phyloP scores from a whole-genome alignment of 352 stramenopile species.

The Phytophthora fragariae region DNA sequence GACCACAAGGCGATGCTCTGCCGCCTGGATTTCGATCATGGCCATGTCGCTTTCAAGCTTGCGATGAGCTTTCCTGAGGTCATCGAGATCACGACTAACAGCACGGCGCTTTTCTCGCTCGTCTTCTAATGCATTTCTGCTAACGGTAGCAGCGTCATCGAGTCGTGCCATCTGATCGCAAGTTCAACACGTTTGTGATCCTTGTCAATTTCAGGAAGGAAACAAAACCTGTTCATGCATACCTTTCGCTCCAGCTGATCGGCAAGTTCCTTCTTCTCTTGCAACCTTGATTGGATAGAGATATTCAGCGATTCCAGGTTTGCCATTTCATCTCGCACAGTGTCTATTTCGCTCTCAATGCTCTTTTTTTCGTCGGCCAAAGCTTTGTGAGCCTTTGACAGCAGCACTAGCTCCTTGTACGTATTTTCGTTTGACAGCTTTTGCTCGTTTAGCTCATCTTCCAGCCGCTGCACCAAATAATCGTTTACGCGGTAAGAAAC shows the following conservation, averaged over 20 bases:
- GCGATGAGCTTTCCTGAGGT: constrained; percentile 67
- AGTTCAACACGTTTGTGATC: constrained; percentile 17
- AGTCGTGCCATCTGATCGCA: constrained; percentile 54
- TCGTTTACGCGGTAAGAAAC: not conserved
- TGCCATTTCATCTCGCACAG: constrained; percentile 54
- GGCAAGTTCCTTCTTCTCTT: constrained; percentile 70
- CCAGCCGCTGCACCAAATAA: constrained; percentile 47
- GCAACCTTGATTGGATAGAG: constrained; percentile 60
- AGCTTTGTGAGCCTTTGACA: constrained; percentile 83
- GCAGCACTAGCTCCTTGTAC: constrained; percentile 82
- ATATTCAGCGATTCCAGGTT: constrained; percentile 68
- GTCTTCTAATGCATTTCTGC: constrained; percentile 63
- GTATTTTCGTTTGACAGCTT: constrained; percentile 66
- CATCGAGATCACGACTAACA: constrained; percentile 62
- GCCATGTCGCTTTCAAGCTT: constrained; percentile 75
- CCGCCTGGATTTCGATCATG: constrained; percentile 65
- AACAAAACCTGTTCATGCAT: not conserved
- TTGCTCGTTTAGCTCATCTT: constrained; percentile 69
- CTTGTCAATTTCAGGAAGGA: not conserved
- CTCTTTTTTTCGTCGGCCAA: constrained; percentile 66
- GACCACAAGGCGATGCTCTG: constrained; percentile 63
- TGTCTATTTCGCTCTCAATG: constrained; percentile 56
- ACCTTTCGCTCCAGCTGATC: constrained; percentile 78
- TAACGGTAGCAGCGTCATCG: constrained; percentile 53
- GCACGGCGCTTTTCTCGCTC: constrained; percentile 64